Evolutionary conservation across 805 yeast genomes (phyloP).

Genomic region (fission yeast (Schizosaccharomyces pombe)): ASM294v3 CU329670.1:841001-841500

Average conservation of each 20-base stretch:
- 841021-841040: conserved; percentile 56
- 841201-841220: conserved; percentile 41
- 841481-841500: not conserved
- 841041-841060: conserved; percentile 61
- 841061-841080: conserved; percentile 66
- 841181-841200: conserved; percentile 65
- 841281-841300: conserved; percentile 89
- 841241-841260: conserved; percentile 6
- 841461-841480: too few relatives aligned
- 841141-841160: conserved; percentile 56
- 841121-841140: conserved; percentile 59
- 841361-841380: conserved; percentile 3
- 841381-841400: not conserved
- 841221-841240: conserved; percentile 29
- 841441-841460: too few relatives aligned
- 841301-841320: conserved; percentile 88
- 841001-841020: conserved; percentile 68
- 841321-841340: conserved; percentile 76
- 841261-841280: conserved; percentile 8
- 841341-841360: conserved; percentile 22
- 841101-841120: conserved; percentile 42
- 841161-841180: conserved; percentile 54
- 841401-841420: not conserved
- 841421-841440: not conserved
- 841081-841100: conserved; percentile 43